Conservation (phyloP, 768 basidiomycete species). For the Boletus rex-veris region DNA sequence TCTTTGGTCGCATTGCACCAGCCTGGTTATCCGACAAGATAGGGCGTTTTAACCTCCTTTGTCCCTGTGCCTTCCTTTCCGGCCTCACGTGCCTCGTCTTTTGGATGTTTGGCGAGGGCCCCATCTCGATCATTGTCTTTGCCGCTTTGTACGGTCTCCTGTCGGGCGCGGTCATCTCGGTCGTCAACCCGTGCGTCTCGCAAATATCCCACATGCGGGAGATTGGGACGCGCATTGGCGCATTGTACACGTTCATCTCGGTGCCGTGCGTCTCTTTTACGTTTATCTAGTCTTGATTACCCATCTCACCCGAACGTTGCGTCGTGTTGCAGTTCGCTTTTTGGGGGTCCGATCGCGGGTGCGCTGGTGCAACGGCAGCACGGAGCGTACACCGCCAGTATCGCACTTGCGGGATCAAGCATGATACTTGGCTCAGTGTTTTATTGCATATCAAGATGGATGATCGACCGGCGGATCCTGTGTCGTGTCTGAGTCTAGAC, state of each 20-base stretch:
- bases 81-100: slow-evolving; percentile 56
- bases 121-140: slow-evolving; percentile 46
- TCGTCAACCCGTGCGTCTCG: slow-evolving; percentile 64
- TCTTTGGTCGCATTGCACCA: slow-evolving; percentile 62
- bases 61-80: slow-evolving; percentile 57
- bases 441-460: slow-evolving; percentile 48
- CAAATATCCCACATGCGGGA: slow-evolving; percentile 58
- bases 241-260: slow-evolving; percentile 61
- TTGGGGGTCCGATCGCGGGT: slow-evolving; percentile 64
- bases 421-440: slow-evolving; percentile 58
- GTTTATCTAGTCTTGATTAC: neutral
- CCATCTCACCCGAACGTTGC: neutral
- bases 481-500: slow-evolving; percentile 41
- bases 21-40: slow-evolving; percentile 61
- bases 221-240: slow-evolving; percentile 62
- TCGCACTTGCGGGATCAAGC: slow-evolving; percentile 56
- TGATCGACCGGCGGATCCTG: slow-evolving; percentile 40
- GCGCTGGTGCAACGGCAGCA: slow-evolving; percentile 45
- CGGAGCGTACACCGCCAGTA: slow-evolving; percentile 49
- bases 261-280: slow-evolving; percentile 56
- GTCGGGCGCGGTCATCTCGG: slow-evolving; percentile 65
- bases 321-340: slow-evolving; percentile 44
- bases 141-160: slow-evolving; percentile 59
- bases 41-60: slow-evolving; percentile 65
- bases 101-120: slow-evolving; percentile 48